A percentile compares a stretch with the other conserved stretches of the same genome.
Evolutionary conservation across 495 filamentous ascomycete genomes (phyloP).

Genomic region (Hyaloscypha bicolor): DNA sequence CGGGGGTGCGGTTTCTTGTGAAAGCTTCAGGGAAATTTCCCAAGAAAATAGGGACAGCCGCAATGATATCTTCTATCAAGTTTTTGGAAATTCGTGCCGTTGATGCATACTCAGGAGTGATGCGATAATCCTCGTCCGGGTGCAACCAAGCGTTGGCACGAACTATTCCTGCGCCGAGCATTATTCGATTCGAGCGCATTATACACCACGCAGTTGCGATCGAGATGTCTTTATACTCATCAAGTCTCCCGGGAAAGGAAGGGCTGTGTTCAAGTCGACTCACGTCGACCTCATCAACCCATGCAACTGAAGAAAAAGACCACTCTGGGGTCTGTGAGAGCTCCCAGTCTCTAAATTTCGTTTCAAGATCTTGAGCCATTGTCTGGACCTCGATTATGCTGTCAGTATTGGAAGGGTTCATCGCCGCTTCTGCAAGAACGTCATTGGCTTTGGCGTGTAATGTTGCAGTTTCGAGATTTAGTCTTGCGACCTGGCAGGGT

Average conservation of each 20-base stretch:
- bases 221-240: neutral
- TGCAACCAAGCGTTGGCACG: neutral
- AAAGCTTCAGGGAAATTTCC: neutral
- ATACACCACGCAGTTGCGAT: neutral
- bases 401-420: no score
- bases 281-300: neutral
- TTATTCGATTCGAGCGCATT: neutral
- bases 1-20: neutral
- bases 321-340: neutral
- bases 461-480: no score
- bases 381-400: neutral
- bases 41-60: neutral
- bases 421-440: no score
- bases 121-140: neutral
- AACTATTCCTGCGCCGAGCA: neutral
- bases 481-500: no score
- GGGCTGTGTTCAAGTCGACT: neutral
- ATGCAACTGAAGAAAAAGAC: neutral
- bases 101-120: neutral
- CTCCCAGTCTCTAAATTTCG: neutral
- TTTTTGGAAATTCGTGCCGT: neutral
- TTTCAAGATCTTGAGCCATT: neutral
- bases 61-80: constrained; percentile 1
- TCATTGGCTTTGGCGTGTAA: no score
- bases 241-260: neutral